These are phyloP conservation scores for Skeletonema marinoi DNA, from an alignment of 108 stramenopile genomes.

Conservation along the genomic window DNA sequence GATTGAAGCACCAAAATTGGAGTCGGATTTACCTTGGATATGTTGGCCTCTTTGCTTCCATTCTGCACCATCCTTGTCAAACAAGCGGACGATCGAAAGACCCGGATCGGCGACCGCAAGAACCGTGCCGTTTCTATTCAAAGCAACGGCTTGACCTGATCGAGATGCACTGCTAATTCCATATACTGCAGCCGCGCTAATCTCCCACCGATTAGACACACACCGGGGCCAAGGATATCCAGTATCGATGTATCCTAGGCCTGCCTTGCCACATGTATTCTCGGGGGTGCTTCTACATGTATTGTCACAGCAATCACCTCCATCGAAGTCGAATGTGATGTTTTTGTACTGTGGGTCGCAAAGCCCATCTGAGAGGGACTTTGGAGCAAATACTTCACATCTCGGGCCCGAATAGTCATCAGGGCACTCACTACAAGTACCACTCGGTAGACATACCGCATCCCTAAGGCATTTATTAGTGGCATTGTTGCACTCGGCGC, in stretches of 20 bases:
- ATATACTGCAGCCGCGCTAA: background rate
- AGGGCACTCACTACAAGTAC: background rate
- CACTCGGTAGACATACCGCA: background rate
- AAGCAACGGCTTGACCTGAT: background rate
- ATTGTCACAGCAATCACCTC: slow-evolving; percentile 12
- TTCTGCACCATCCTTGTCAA: background rate
- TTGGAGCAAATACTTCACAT: background rate
- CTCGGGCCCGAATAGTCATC: background rate
- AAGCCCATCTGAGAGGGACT: background rate
- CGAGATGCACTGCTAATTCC: too few relatives aligned
- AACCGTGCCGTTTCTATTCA: background rate
- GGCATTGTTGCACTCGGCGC: background rate
- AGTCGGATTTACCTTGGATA: background rate
- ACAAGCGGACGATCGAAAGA: too few relatives aligned
- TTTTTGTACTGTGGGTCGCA: background rate
- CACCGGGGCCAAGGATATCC: background rate
- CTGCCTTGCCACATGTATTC: slow-evolving; percentile 9
- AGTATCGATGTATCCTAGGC: background rate
- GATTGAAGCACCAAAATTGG: background rate
- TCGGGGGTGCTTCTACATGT: background rate
- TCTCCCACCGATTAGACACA: background rate
- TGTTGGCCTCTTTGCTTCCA: background rate
- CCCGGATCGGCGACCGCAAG: background rate
- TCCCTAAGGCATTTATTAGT: background rate
- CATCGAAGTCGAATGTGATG: background rate